Percentiles rank a stretch among this genome's conserved stretches.
Conservation (phyloP, 2,329 filamentous ascomycete genomes). For the Fusarium pseudoanthophilum region DNA sequence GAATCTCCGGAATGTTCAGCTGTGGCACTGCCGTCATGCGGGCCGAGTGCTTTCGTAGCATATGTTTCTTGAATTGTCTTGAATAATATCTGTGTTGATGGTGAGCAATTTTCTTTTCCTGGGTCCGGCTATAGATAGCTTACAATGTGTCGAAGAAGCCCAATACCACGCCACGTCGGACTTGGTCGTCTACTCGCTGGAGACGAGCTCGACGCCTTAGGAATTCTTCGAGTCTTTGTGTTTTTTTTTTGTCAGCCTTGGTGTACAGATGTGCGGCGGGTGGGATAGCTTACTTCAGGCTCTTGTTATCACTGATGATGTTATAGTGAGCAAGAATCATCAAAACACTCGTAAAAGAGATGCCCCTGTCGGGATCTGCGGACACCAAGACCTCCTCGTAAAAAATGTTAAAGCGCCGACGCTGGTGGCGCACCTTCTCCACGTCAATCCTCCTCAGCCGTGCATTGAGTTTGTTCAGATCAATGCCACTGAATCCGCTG, state of each 20-base stretch:
- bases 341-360: slow-evolving; percentile 89
- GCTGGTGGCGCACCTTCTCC: slow-evolving; percentile 76
- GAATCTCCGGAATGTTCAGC: slow-evolving; percentile 88
- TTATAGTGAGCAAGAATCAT: slow-evolving; percentile 99
- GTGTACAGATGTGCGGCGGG: background rate
- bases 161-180: slow-evolving; percentile 87
- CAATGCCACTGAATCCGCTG: slow-evolving; percentile 68
- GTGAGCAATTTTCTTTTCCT: slow-evolving; percentile 3
- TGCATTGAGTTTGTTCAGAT: slow-evolving; percentile 79
- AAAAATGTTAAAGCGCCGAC: slow-evolving; percentile 89
- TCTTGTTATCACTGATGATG: slow-evolving; percentile 98
- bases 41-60: slow-evolving; percentile 76
- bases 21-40: slow-evolving; percentile 83
- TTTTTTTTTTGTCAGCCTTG: slow-evolving; percentile 44
- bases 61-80: slow-evolving; percentile 79
- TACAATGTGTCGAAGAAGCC: slow-evolving; percentile 95
- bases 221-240: slow-evolving; percentile 85
- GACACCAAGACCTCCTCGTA: slow-evolving; percentile 97
- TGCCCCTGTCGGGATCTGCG: slow-evolving; percentile 87
- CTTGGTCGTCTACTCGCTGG: slow-evolving; percentile 94
- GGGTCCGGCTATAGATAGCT: slow-evolving; percentile 44
- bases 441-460: slow-evolving; percentile 80
- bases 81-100: slow-evolving; percentile 74
- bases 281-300: slow-evolving; percentile 70
- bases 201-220: slow-evolving; percentile 87